A percentile compares a stretch with the other conserved stretches of the same genome.
Conservation (phyloP, 306 rosid species). For the Ceratonia siliqua region DNA sequence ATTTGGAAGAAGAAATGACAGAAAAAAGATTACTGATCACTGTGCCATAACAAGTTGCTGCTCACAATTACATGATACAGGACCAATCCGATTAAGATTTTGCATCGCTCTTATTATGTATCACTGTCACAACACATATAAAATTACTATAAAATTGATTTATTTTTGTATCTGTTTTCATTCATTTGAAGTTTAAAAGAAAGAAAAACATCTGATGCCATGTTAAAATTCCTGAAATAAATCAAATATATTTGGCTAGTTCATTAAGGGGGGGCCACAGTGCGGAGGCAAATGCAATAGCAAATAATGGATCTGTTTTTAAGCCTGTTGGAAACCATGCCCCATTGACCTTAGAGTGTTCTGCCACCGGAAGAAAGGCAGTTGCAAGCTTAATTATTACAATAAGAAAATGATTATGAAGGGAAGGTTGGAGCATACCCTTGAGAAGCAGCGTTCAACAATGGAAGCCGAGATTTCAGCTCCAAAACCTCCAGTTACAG, state of each 20-base stretch:
- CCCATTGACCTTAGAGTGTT: not conserved
- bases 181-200: not conserved
- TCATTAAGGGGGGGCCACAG: not conserved
- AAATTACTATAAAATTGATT: not conserved
- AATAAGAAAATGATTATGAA: not conserved
- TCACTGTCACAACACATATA: not conserved
- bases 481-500: slow-evolving; percentile 93
- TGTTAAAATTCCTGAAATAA: not conserved
- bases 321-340: slow-evolving; percentile 1
- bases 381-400: not conserved
- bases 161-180: not conserved
- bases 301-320: not conserved
- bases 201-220: not conserved
- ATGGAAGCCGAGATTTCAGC: slow-evolving; percentile 96
- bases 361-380: not conserved
- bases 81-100: not conserved
- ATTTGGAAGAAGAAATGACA: not conserved
- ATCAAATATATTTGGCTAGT: not conserved
- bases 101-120: not conserved
- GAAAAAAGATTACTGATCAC: not conserved
- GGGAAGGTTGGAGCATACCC: slow-evolving; percentile 56
- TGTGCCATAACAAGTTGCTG: not conserved
- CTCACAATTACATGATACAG: not conserved
- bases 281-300: not conserved
- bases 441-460: slow-evolving; percentile 83